Evolutionary conservation across 1,284 basidiomycete species (phyloP), one percentile per base, ranked within the genome.

Genomic region (Sanghuangporus baumii): DNA sequence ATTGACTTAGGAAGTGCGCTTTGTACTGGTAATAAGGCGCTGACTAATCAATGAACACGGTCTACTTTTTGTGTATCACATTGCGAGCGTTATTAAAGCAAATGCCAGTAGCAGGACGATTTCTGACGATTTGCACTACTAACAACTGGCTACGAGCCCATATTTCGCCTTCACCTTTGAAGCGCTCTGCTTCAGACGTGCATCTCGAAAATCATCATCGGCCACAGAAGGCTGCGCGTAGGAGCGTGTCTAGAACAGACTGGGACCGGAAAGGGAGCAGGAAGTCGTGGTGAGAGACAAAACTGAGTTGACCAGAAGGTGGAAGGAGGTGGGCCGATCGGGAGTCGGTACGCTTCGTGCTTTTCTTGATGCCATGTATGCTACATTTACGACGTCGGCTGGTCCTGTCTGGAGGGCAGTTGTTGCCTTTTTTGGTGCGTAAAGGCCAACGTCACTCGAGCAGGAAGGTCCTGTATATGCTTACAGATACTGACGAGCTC

Each of bases 131-230:
- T 26, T 26, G 23, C 23, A 26, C 23, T 26, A 26, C 23, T 26
- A 3, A 43, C 6, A 3, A 48, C 47, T 23, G 47, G 23, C n/a
- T 48, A 23, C 47, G 37, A 36, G n/a, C 34, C 43, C 47, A 41
- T 51, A 37, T 51, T 38, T 57, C 40, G 54, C 46, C 51, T 43
- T 57, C 63, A 47, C 46, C 63, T 16, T 54, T 55, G 20, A 65
- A 65, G 51, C 56, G 63, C 20, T 43, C 63, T 41, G 63, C 63
- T 18, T 65, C 63, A n/a, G 60, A 61, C 34, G 60, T 60, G 55
- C 46, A 47, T 40, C 52, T 62, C 40, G 46, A 55, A 36, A 47
- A 20, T 46, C 51, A 37, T 6, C 43, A 38, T 23, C 43, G 43
- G 16, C 43, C 43, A 46, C 12, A 50, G 11, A 65, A 65, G 31